Evolutionary conservation across 2,329 filamentous ascomycete species (phyloP).

Genomic region (Magnaporthales sp.): DNA sequence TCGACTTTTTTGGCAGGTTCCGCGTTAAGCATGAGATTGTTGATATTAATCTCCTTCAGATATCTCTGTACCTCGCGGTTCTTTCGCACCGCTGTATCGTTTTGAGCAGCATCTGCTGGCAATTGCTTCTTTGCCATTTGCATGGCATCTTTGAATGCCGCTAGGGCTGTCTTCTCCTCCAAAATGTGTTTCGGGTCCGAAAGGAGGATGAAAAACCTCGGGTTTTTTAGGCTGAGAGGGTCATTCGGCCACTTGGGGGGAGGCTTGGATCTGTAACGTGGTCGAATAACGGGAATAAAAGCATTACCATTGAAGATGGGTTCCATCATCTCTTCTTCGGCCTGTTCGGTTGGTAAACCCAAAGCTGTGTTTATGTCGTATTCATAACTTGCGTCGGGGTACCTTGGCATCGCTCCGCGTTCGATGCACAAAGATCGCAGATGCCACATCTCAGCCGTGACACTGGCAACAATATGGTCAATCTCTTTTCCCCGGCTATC

Average conservation of each 20-base stretch:
- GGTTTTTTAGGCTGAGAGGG: constrained; percentile 22
- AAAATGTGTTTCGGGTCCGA: constrained; percentile 39
- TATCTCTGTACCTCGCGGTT: constrained; percentile 24
- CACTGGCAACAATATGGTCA: constrained; percentile 19
- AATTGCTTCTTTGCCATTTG: background rate
- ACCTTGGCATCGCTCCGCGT: constrained; percentile 31
- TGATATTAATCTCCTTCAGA: constrained; percentile 39
- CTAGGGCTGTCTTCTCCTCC: constrained; percentile 25
- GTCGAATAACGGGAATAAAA: background rate
- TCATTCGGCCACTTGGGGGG: background rate
- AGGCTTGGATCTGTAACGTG: background rate
- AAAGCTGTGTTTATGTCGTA: constrained; percentile 21
- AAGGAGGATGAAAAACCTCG: constrained; percentile 35
- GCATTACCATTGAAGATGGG: background rate
- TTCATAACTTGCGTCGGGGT: constrained; percentile 28
- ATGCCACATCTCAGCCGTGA: constrained; percentile 22
- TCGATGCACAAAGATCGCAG: constrained; percentile 31
- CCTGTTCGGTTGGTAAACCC: background rate
- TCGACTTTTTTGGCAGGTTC: constrained; percentile 29
- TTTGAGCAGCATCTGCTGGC: background rate
- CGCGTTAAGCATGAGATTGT: constrained; percentile 28
- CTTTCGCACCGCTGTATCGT: background rate
- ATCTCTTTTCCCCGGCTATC: constrained; percentile 25
- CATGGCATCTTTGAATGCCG: constrained; percentile 29
- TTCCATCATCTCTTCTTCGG: background rate